A percentile compares a stretch with the other conserved stretches of the same genome.
Evolutionary conservation across 768 basidiomycete genomes (phyloP).

Genomic region (Suillus decipiens): DNA sequence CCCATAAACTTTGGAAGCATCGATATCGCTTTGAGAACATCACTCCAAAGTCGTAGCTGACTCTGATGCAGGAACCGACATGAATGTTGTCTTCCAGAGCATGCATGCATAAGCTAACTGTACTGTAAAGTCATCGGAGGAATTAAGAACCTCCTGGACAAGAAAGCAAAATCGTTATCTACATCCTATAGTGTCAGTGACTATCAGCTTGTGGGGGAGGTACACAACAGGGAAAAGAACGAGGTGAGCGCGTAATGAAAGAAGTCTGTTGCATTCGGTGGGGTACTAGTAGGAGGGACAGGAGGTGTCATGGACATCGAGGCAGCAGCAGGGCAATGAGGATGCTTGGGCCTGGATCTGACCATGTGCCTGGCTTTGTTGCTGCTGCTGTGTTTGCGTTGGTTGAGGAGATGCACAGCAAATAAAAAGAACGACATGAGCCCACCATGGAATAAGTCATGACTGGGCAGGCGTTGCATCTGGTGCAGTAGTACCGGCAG

Average conservation of each 20-base stretch:
- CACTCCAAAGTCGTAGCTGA: no score
- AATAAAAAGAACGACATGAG: neutral
- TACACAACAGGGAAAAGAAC: neutral
- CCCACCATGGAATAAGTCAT: neutral
- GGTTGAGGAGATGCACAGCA: neutral
- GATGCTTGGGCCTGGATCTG: neutral
- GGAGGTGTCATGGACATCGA: neutral
- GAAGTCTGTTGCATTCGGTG: neutral
- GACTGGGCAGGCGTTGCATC: neutral
- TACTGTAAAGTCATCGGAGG: no score
- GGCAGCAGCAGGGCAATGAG: neutral
- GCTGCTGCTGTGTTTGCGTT: neutral
- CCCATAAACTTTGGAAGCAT: no score
- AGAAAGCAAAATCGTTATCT: no score
- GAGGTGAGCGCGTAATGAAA: neutral
- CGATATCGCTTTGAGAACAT: no score
- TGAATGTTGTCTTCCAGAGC: no score
- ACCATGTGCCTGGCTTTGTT: neutral
- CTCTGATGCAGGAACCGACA: no score
- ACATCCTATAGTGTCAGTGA: neutral
- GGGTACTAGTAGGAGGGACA: neutral
- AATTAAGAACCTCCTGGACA: no score
- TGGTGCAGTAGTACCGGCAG: neutral
- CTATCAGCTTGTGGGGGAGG: neutral
- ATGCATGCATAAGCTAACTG: no score